A percentile compares a stretch with the other conserved stretches of the same genome.
These are phyloP conservation scores for Kodamaea fungicola DNA, from an alignment of 1,139 yeast genomes.

Conservation along the genomic window DNA sequence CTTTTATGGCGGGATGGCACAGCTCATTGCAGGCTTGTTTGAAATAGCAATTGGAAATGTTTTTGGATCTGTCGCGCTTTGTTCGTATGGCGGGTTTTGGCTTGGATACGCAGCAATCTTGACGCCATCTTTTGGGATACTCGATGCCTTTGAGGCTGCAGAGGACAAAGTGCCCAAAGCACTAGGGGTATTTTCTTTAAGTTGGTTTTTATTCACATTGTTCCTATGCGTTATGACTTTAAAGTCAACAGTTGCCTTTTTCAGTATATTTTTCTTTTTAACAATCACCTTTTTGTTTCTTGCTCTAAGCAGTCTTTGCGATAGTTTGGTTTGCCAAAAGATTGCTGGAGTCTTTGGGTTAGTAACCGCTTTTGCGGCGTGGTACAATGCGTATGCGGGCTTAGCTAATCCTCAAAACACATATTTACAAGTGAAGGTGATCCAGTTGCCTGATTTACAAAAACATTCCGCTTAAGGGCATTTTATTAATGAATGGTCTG, in stretches of 20 bases:
- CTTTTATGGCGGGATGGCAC: slow-evolving; percentile 64
- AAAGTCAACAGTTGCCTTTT: slow-evolving; percentile 78
- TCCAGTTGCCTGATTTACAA: slow-evolving; percentile 43
- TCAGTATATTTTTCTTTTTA: slow-evolving; percentile 61
- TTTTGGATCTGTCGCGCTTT: slow-evolving; percentile 61
- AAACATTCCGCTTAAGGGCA: slow-evolving; percentile 10
- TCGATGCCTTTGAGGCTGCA: slow-evolving; percentile 10
- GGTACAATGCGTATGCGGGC: slow-evolving; percentile 95
- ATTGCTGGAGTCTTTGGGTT: slow-evolving; percentile 84
- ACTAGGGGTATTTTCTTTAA: slow-evolving; percentile 69
- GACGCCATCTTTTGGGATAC: slow-evolving; percentile 48
- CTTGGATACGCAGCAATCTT: slow-evolving; percentile 59
- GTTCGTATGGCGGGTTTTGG: slow-evolving; percentile 78
- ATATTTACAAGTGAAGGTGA: slow-evolving; percentile 55
- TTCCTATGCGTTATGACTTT: slow-evolving; percentile 64
- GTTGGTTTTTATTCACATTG: slow-evolving; percentile 79
- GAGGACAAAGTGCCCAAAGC: slow-evolving; percentile 30
- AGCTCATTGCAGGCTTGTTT: slow-evolving; percentile 64
- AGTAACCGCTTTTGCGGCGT: slow-evolving; percentile 75
- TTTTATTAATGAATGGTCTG: neutral
- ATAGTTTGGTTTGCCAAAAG: slow-evolving; percentile 35
- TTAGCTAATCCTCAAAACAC: slow-evolving; percentile 69
- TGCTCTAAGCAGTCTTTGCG: slow-evolving; percentile 51
- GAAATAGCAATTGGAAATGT: slow-evolving; percentile 64
- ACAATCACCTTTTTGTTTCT: slow-evolving; percentile 66